Conservation (phyloP, 257 asterid genomes). For the Phtheirospermum japonicum region DNA sequence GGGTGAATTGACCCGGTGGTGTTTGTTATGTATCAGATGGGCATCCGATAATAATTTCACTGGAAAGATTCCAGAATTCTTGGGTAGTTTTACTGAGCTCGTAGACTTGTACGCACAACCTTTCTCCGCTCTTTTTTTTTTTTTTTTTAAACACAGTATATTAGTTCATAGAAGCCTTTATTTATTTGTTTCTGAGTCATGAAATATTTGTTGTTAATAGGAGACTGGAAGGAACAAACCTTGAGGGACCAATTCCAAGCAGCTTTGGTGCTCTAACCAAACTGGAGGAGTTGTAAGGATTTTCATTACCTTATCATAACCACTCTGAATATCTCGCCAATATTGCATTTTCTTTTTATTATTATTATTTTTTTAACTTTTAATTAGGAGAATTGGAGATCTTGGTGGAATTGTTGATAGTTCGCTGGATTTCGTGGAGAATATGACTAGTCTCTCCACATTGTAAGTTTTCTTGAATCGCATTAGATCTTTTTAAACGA, state of each 20-base stretch:
- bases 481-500: neutral
- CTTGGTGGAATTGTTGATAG: conserved; percentile 35
- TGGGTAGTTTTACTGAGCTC: conserved; percentile 44
- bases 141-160: conserved; percentile 1
- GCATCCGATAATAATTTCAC: conserved; percentile 58
- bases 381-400: conserved; percentile 57
- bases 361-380: too few relatives aligned
- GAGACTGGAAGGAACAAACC: conserved; percentile 62
- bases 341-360: too few relatives aligned
- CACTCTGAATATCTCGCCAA: neutral
- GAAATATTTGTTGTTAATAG: conserved; percentile 31
- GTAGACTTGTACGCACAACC: conserved; percentile 41
- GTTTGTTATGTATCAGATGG: conserved; percentile 46
- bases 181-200: neutral
- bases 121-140: neutral
- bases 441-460: conserved; percentile 54
- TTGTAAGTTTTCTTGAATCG: conserved; percentile 36
- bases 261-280: conserved; percentile 51
- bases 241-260: conserved; percentile 60
- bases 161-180: neutral
- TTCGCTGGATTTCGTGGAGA: conserved; percentile 47
- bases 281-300: conserved; percentile 52
- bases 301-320: neutral
- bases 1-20: conserved; percentile 5
- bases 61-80: conserved; percentile 58